A percentile compares a stretch with the other conserved stretches of the same genome.
phyloP scores from a whole-genome alignment of 2,329 filamentous ascomycete genomes.

The Aspergillus ochraceoroseus region DNA sequence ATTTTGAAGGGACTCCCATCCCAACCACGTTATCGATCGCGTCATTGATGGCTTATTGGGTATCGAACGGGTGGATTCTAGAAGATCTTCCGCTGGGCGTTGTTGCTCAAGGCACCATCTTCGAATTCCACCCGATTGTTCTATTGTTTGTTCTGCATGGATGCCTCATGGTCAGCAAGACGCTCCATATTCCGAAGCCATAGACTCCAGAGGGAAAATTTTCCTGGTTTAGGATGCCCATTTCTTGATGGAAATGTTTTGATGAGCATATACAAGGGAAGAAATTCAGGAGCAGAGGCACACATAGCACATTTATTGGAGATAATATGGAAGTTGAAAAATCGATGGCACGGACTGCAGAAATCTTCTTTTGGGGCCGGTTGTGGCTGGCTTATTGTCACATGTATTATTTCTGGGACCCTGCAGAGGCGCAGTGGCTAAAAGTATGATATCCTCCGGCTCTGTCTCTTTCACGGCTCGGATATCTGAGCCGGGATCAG shows the following conservation, averaged over 20 bases:
- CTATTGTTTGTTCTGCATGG: slow-evolving; percentile 81
- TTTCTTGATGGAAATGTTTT: slow-evolving; percentile 20
- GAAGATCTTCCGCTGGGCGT: slow-evolving; percentile 73
- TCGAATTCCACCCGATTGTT: slow-evolving; percentile 82
- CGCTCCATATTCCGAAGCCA: slow-evolving; percentile 88
- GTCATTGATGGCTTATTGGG: slow-evolving; percentile 83
- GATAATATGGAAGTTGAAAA: slow-evolving; percentile 16
- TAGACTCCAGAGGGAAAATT: slow-evolving; percentile 27
- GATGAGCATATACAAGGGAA: slow-evolving; percentile 21
- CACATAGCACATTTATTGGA: slow-evolving; percentile 15
- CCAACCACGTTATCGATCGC: slow-evolving; percentile 81
- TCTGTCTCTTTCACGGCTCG: no score
- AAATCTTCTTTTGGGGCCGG: slow-evolving; percentile 5
- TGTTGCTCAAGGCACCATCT: slow-evolving; percentile 58
- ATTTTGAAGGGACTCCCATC: slow-evolving; percentile 96
- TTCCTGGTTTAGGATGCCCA: slow-evolving; percentile 12
- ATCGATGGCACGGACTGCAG: slow-evolving; percentile 14
- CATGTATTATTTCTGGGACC: slow-evolving; percentile 6
- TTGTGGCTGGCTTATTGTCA: background rate
- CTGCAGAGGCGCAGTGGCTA: slow-evolving; percentile 3
- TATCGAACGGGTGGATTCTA: slow-evolving; percentile 72
- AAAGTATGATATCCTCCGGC: background rate
- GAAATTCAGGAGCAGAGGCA: slow-evolving; percentile 10
- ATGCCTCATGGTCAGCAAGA: slow-evolving; percentile 92
- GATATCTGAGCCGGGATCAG: no score